Evolutionary conservation across 2,329 filamentous ascomycete genomes (phyloP).

Genomic region (Ceratocystis cubensis): DNA sequence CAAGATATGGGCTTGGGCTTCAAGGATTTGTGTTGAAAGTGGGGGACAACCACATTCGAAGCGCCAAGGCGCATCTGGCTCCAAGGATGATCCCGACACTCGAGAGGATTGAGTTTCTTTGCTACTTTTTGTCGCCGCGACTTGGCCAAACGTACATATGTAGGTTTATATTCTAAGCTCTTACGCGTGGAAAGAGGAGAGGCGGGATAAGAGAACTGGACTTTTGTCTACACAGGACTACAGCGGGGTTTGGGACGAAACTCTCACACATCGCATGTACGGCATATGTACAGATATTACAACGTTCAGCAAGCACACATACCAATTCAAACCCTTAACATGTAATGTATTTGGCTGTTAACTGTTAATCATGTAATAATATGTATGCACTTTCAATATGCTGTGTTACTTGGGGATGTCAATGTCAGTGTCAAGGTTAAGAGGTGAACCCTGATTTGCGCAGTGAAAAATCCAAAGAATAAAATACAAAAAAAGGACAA

Average conservation of each 20-base stretch:
- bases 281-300: no score
- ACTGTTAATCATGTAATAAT: not conserved
- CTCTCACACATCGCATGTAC: no score
- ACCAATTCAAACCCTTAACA: no score
- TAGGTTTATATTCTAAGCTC: no score
- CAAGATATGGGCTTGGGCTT: not conserved
- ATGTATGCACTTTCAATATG: not conserved
- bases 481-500: no score
- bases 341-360: no score
- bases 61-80: not conserved
- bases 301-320: no score
- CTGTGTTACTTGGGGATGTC: not conserved
- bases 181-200: no score
- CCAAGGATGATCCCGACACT: constrained; percentile 3
- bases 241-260: no score
- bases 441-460: constrained; percentile 2
- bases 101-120: no score
- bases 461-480: not conserved
- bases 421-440: not conserved
- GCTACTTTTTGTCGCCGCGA: no score
- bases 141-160: no score
- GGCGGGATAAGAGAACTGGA: not conserved
- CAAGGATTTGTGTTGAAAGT: constrained; percentile 1
- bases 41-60: not conserved
- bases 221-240: not conserved